These are phyloP conservation scores for Phytophthora macrochlamydospora DNA, from an alignment of 352 stramenopile genomes.

Conservation along the genomic window DNA sequence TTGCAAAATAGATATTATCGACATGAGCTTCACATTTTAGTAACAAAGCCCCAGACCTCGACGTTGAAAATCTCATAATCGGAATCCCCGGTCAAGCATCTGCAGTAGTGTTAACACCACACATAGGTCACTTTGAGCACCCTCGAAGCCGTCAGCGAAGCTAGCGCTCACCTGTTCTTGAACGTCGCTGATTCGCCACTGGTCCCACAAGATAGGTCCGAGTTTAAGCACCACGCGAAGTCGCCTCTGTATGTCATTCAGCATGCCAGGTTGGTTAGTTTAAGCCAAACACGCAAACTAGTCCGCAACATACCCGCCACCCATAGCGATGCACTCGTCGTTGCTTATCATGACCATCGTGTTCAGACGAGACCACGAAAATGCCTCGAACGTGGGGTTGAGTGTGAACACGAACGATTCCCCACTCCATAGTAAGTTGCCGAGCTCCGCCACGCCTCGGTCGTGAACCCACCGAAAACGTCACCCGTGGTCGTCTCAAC, in stretches of 20 bases:
- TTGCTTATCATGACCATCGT: constrained; percentile 80
- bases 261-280: neutral
- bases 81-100: constrained; percentile 46
- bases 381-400: constrained; percentile 60
- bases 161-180: constrained; percentile 43
- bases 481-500: constrained; percentile 69
- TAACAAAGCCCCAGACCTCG: constrained; percentile 74
- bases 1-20: constrained; percentile 4
- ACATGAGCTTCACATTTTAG: constrained; percentile 41
- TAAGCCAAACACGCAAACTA: no score
- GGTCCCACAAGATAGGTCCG: constrained; percentile 63
- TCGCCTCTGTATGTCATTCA: constrained; percentile 33
- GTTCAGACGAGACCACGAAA: constrained; percentile 66
- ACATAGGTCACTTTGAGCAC: neutral
- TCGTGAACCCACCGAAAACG: constrained; percentile 67
- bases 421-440: constrained; percentile 71
- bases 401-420: constrained; percentile 80
- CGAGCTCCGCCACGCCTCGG: constrained; percentile 49
- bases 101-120: constrained; percentile 9
- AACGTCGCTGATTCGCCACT: constrained; percentile 63
- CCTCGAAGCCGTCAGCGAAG: neutral
- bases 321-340: constrained; percentile 71
- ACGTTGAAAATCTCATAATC: constrained; percentile 67
- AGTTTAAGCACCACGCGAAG: constrained; percentile 75
- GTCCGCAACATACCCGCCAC: constrained; percentile 51